Percentiles rank a stretch among this genome's conserved stretches.
phyloP scores from a whole-genome alignment of 257 asterid genomes.

The Nicotiana benthamiana region DNA sequence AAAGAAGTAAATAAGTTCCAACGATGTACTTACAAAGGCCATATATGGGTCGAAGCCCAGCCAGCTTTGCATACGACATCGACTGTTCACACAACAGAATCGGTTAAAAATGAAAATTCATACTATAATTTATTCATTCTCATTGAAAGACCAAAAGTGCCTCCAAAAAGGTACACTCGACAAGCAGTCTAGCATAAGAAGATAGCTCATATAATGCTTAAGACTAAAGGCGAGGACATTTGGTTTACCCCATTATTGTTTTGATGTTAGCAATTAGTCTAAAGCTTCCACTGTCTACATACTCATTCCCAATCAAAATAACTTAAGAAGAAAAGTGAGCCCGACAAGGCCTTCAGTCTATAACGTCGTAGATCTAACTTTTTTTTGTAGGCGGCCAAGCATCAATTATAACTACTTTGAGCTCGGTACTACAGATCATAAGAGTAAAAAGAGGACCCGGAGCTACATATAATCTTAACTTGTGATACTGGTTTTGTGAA shows the following conservation, averaged over 20 bases:
- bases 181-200: neutral
- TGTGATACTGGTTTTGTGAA: neutral
- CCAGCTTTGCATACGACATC: constrained; percentile 98
- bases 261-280: neutral
- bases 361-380: neutral
- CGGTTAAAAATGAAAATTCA: neutral
- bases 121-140: neutral
- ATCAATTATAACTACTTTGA: too few relatives aligned
- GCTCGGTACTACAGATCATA: neutral
- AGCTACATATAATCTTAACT: neutral
- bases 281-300: neutral
- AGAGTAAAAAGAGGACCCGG: neutral
- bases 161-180: neutral
- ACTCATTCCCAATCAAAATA: neutral
- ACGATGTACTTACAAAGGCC: constrained; percentile 80
- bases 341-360: neutral
- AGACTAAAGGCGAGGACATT: neutral
- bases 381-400: too few relatives aligned
- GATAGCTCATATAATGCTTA: neutral
- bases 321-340: neutral
- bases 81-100: constrained; percentile 46
- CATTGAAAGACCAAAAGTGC: neutral
- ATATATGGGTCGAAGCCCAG: constrained; percentile 93
- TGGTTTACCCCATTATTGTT: neutral
- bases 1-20: constrained; percentile 7